Base-by-base conservation (phyloP, 2,329 filamentous ascomycete genomes). In the Aureobasidium lini region DNA sequence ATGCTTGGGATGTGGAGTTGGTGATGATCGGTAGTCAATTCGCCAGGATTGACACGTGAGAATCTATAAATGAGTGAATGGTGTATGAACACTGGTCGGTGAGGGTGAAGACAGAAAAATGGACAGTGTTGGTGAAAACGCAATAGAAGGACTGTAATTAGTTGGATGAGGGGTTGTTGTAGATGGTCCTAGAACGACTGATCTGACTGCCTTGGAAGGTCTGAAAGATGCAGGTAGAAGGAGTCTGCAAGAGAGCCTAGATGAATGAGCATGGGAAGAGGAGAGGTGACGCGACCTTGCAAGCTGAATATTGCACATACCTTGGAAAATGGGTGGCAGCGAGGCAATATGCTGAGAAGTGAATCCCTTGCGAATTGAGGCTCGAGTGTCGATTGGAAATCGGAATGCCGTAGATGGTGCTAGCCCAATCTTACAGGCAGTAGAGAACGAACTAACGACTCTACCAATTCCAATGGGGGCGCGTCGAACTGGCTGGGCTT, bases 131-230 rank as follows among this genome's bases (percentile, higher is more conserved):
- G 68, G 69, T 67, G 72, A 71, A 70, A 71, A 68, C 34, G 44
- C 72, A 64, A 65, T 67, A 74, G 76, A 82, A 80, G 71, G 81
- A 84, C 73, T 74, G 81, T 76, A 76, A 78, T 77, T 82, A 82
- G 80, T 82, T 82, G 78, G 48, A 31, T 28, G 79, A 72, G 69
- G 66, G 76, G 11, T 23, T 16, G 56, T 49, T 40, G 37, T 50
- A 16, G 56, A 50, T 47, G 46, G 16, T 47, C 42, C 56, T 50
- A 59, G 56, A 50, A 50, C 4, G n/a, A 28, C 56, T 58, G 56
- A 36, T 49, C 43, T 31, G 34, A 31, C 43, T 47, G 44, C 36
- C 63, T 60, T 42, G 53, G 37, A 39, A 58, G 62, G 63, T 60
- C 34, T 69, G 67, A 64, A 64, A 62, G 65, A 65, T 54, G 60